These are phyloP conservation scores for Canna indica DNA, from an alignment of 176 grass and related monocot genomes.

Conservation along the genomic window DNA sequence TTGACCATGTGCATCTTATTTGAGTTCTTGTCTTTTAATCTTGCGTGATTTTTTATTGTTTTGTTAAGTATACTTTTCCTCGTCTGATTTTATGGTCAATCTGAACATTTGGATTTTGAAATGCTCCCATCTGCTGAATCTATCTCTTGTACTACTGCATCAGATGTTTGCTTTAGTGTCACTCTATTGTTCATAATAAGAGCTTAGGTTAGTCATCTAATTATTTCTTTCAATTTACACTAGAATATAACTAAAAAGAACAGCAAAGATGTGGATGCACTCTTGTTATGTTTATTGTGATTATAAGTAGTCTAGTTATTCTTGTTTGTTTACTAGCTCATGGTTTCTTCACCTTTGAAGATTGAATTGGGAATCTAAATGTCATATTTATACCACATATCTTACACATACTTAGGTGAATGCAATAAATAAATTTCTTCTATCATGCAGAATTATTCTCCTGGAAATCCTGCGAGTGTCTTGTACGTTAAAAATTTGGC, in stretches of 20 bases:
- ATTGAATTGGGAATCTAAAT: neutral
- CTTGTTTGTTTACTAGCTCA: neutral
- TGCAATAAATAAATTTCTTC: neutral
- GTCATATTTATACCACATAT: neutral
- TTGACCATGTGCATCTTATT: too few species aligned
- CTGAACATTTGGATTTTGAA: neutral
- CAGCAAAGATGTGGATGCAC: neutral
- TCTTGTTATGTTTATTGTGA: neutral
- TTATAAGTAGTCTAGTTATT: neutral
- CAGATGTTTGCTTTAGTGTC: too few species aligned
- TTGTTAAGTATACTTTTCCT: neutral
- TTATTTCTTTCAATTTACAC: neutral
- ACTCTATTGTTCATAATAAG: too few species aligned
- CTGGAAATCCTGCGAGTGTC: conserved; percentile 66
- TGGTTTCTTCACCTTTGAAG: neutral
- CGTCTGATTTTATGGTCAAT: neutral
- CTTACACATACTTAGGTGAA: neutral
- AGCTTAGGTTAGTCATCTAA: neutral
- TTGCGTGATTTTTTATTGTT: too few species aligned
- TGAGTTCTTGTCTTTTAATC: too few species aligned
- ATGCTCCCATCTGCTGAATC: neutral
- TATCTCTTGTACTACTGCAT: too few species aligned
- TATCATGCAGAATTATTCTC: conserved; percentile 63
- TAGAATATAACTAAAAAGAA: too few species aligned
- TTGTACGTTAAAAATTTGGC: conserved; percentile 96